These are phyloP conservation scores for Niebla homalea DNA, from an alignment of 495 filamentous ascomycete species.

Conservation along the genomic window DNA sequence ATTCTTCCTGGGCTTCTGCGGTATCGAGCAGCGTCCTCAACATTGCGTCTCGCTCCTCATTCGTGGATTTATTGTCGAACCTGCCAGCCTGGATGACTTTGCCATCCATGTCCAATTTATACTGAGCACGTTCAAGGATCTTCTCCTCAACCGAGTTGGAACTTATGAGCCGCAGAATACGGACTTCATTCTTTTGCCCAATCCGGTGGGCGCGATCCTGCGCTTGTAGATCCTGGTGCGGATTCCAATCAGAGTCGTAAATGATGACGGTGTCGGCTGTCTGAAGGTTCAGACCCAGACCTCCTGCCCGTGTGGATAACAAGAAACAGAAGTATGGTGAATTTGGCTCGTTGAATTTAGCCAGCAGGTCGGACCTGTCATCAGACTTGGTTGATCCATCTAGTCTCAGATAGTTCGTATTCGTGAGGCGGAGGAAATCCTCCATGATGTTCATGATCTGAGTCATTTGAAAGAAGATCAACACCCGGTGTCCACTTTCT, in stretches of 20 bases:
- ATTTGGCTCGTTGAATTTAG: constrained; percentile 72
- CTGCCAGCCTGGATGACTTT: constrained; percentile 99
- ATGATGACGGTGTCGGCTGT: constrained; percentile 98
- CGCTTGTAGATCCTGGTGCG: constrained; percentile 96
- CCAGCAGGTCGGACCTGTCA: constrained; percentile 83
- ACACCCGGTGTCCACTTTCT: constrained; percentile 72
- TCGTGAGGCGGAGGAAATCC: constrained; percentile 78
- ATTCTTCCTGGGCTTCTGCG: constrained; percentile 71
- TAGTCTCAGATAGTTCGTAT: constrained; percentile 73
- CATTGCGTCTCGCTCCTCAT: constrained; percentile 94
- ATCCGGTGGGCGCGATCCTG: constrained; percentile 99
- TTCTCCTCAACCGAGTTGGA: constrained; percentile 97
- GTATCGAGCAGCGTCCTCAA: constrained; percentile 81
- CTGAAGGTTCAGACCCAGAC: constrained; percentile 90
- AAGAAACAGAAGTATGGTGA: constrained; percentile 97
- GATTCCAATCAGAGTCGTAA: constrained; percentile 99
- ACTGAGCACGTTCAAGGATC: constrained; percentile 92
- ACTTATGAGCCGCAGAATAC: constrained; percentile 87
- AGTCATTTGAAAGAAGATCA: constrained; percentile 99
- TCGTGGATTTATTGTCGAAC: constrained; percentile 98
- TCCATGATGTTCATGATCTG: constrained; percentile 99
- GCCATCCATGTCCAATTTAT: constrained; percentile 97
- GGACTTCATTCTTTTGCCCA: constrained; percentile 98
- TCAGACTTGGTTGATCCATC: constrained; percentile 96
- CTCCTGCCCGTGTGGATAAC: constrained; percentile 96